Evolutionary conservation across 768 basidiomycete genomes (phyloP).

Genomic region (Rhodocollybia butyracea): DNA sequence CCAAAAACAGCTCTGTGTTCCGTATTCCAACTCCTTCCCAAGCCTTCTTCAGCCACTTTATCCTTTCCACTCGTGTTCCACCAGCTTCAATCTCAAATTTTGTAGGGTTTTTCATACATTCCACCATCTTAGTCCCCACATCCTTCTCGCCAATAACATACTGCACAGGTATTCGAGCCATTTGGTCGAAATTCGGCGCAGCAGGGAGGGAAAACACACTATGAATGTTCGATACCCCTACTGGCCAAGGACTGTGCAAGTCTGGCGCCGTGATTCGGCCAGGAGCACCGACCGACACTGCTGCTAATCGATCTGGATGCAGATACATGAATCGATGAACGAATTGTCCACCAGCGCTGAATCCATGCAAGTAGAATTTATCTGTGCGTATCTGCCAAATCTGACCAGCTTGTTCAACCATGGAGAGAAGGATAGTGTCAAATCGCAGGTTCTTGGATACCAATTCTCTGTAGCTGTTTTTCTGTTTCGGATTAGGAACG

Average conservation of each 20-base stretch:
- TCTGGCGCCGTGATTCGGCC: slow-evolving; percentile 15
- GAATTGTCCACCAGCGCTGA: slow-evolving; percentile 23
- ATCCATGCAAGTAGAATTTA: slow-evolving; percentile 20
- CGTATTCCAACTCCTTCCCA: slow-evolving; percentile 4
- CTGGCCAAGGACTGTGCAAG: slow-evolving; percentile 10
- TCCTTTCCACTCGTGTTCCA: slow-evolving; percentile 11
- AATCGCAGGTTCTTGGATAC: slow-evolving; percentile 17
- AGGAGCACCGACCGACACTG: slow-evolving; percentile 18
- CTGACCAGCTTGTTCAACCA: slow-evolving; percentile 18
- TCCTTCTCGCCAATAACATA: slow-evolving; percentile 19
- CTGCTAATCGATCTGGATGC: slow-evolving; percentile 15
- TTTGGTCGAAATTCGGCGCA: slow-evolving; percentile 9
- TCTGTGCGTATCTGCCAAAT: slow-evolving; percentile 15
- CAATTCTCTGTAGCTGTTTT: slow-evolving; percentile 18
- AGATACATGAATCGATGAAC: slow-evolving; percentile 22
- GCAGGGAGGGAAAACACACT: slow-evolving; percentile 8
- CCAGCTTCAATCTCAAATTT: slow-evolving; percentile 9
- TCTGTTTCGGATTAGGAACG: slow-evolving; percentile 16
- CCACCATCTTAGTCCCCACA: slow-evolving; percentile 10
- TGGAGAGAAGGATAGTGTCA: slow-evolving; percentile 17
- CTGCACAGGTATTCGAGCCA: slow-evolving; percentile 12
- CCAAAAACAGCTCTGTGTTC: slow-evolving; percentile 4
- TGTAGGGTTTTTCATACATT: background rate
- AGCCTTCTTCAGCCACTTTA: slow-evolving; percentile 6
- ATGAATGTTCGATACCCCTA: slow-evolving; percentile 8